phyloP scores from a whole-genome alignment of 2,329 filamentous ascomycete species.

The Aspergillus transmontanensis region DNA sequence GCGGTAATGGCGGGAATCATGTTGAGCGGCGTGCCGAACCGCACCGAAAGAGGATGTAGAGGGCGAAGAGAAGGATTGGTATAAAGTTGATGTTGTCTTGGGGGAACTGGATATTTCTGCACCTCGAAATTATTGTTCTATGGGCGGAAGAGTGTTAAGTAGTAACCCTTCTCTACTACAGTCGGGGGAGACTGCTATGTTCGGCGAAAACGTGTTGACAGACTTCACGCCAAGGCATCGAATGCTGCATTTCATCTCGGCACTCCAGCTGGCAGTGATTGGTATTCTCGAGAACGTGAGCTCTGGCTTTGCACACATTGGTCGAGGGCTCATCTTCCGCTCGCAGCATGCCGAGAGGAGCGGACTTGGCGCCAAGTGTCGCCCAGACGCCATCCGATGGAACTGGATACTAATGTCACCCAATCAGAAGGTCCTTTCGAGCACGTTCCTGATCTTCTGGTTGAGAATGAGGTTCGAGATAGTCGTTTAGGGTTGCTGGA shows the following conservation, averaged over 20 bases:
- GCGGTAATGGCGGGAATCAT: constrained; percentile 28
- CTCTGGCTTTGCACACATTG: constrained; percentile 7
- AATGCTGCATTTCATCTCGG: neutral
- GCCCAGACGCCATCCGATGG: neutral
- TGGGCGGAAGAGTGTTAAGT: constrained; percentile 2
- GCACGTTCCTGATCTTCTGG: constrained; percentile 22
- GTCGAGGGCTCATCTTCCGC: constrained; percentile 1
- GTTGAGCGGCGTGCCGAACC: constrained; percentile 9
- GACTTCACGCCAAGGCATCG: constrained; percentile 1
- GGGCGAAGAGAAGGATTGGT: neutral
- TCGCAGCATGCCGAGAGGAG: constrained; percentile 6
- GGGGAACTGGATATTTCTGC: neutral
- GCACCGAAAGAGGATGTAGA: neutral
- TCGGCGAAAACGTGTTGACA: neutral
- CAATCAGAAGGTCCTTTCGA: neutral
- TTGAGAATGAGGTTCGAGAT: neutral
- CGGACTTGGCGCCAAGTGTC: constrained; percentile 18
- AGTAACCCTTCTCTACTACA: neutral
- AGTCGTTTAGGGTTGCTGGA: neutral
- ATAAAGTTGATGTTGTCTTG: neutral
- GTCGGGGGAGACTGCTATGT: neutral
- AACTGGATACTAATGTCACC: neutral
- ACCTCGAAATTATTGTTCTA: neutral
- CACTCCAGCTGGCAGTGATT: neutral
- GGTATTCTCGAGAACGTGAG: constrained; percentile 14